Percentiles rank a stretch among this genome's conserved stretches.
Evolutionary conservation across 805 yeast species (phyloP).

Genomic region (Saccharomycopsis vini): DNA sequence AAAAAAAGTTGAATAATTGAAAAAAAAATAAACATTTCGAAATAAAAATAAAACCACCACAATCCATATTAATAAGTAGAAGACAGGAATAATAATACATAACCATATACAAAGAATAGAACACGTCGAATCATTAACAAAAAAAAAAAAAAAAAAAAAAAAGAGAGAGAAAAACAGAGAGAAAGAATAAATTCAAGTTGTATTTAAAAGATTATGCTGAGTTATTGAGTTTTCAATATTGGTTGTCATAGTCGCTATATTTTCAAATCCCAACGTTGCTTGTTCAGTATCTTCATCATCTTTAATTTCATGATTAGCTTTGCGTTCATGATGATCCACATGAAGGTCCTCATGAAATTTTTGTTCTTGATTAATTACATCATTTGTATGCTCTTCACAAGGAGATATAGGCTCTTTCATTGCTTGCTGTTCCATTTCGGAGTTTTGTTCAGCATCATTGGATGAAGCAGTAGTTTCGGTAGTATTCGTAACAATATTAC

Average conservation of each 20-base stretch:
- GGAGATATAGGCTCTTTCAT: background rate
- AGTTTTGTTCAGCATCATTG: background rate
- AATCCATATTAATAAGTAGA: too few species aligned
- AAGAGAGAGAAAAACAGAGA: background rate
- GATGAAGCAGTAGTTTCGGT: background rate
- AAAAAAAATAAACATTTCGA: too few species aligned
- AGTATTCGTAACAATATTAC: background rate
- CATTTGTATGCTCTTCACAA: background rate
- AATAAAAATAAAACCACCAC: too few species aligned
- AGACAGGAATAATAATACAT: too few species aligned
- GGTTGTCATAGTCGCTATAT: slow-evolving; percentile 1
- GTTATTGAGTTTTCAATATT: slow-evolving; percentile 1
- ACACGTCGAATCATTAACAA: too few species aligned
- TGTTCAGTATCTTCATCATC: slow-evolving; percentile 15
- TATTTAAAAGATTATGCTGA: background rate
- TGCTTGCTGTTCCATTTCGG: too few species aligned
- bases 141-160: too few species aligned
- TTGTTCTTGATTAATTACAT: background rate
- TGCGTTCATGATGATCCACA: slow-evolving; percentile 54
- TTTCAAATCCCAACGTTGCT: background rate
- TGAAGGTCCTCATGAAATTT: slow-evolving; percentile 42
- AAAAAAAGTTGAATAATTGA: too few species aligned
- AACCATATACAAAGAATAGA: too few species aligned
- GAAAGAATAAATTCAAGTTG: background rate
- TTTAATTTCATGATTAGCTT: slow-evolving; percentile 53